These are phyloP conservation scores for Colletotrichum camelliae DNA, from an alignment of 2,329 filamentous ascomycete genomes.

Conservation along the genomic window DNA sequence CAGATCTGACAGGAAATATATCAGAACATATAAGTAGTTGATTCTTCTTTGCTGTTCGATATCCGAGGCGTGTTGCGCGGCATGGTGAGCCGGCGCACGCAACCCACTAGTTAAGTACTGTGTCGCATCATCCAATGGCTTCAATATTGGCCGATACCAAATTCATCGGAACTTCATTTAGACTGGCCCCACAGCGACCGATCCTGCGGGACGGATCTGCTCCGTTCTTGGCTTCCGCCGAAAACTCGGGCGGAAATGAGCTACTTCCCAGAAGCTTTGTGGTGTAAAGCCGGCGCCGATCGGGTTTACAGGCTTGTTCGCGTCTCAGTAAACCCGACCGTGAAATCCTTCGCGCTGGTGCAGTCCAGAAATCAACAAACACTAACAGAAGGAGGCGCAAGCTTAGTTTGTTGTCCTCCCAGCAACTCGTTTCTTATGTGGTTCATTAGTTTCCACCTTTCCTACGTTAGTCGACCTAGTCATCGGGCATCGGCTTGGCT, in stretches of 20 bases:
- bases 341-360: not conserved
- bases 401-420: too few relatives aligned
- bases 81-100: not conserved
- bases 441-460: not conserved
- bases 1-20: not conserved
- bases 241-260: not conserved
- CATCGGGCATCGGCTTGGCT: fast-evolving
- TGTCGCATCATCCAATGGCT: not conserved
- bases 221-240: not conserved
- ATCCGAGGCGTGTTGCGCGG: not conserved
- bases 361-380: not conserved
- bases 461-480: not conserved
- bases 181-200: not conserved
- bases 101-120: not conserved
- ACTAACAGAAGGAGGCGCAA: too few relatives aligned
- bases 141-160: not conserved
- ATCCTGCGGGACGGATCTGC: not conserved
- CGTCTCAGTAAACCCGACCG: not conserved
- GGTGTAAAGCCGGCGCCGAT: not conserved
- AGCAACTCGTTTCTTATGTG: too few relatives aligned
- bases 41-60: not conserved
- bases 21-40: not conserved
- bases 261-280: not conserved
- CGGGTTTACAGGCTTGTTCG: not conserved
- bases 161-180: not conserved